These are phyloP conservation scores for Hanseniaspora hatyaiensis DNA, from an alignment of 805 yeast species.

Conservation along the genomic window DNA sequence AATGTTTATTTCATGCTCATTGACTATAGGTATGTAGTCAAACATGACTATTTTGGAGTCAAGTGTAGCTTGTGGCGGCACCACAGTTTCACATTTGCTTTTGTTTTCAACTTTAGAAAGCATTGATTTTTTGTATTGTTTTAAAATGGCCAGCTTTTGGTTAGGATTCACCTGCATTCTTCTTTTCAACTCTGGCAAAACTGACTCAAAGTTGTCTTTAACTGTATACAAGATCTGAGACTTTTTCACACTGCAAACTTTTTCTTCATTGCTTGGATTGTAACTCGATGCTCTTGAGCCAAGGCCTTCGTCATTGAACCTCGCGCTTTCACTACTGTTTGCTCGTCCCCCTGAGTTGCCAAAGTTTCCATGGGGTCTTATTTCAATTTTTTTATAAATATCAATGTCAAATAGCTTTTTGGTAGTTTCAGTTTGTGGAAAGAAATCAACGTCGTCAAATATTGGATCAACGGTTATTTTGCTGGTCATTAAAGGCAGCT, in stretches of 20 bases:
- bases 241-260: slow-evolving; percentile 7
- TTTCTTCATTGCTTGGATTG: background rate
- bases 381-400: slow-evolving; percentile 11
- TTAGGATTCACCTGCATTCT: slow-evolving; percentile 1
- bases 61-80: background rate
- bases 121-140: slow-evolving; percentile 14
- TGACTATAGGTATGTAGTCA: slow-evolving; percentile 14
- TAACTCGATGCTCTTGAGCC: too few relatives aligned
- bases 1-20: slow-evolving; percentile 12
- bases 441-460: background rate
- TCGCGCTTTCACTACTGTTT: too few relatives aligned
- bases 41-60: slow-evolving; percentile 12
- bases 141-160: slow-evolving; percentile 11
- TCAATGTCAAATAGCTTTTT: background rate
- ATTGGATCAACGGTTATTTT: slow-evolving; percentile 6
- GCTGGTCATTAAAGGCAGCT: background rate
- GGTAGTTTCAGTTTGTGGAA: background rate
- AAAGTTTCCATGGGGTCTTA: background rate
- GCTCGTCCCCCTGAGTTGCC: background rate
- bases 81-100: background rate
- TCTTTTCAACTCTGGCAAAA: slow-evolving; percentile 6
- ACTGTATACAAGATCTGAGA: slow-evolving; percentile 11
- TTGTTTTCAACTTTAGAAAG: background rate
- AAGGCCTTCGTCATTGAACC: too few relatives aligned
- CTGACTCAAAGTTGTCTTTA: background rate